phyloP scores from a whole-genome alignment of 768 basidiomycete species.

The Panaeolus papilionaceus region DNA sequence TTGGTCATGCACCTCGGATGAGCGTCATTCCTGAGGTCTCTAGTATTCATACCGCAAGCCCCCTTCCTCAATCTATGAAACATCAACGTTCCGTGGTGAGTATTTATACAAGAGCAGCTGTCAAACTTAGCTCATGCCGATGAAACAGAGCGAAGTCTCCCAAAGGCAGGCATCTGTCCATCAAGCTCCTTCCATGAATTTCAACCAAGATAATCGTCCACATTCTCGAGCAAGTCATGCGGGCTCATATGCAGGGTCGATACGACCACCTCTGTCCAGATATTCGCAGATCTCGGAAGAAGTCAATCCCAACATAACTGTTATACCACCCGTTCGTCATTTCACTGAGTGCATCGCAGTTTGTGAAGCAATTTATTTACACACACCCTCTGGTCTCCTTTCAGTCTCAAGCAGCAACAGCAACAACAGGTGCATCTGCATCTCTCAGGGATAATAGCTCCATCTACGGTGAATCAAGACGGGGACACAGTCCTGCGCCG shows the following conservation, averaged over 20 bases:
- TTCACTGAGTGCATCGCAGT: neutral
- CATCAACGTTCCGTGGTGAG: slow-evolving; percentile 46
- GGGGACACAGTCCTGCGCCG: slow-evolving; percentile 1
- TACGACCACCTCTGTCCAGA: neutral
- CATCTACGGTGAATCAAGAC: neutral
- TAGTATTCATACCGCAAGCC: slow-evolving; percentile 46
- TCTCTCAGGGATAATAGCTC: neutral
- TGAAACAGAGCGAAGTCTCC: neutral
- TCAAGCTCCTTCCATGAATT: neutral
- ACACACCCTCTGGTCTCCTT: slow-evolving; percentile 41
- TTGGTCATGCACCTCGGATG: slow-evolving; percentile 47
- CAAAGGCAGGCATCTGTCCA: neutral
- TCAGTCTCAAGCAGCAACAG: slow-evolving; percentile 17
- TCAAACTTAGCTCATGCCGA: neutral
- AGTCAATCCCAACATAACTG: slow-evolving; percentile 15
- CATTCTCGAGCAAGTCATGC: slow-evolving; percentile 17
- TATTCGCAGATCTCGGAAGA: neutral
- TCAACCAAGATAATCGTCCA: slow-evolving; percentile 12
- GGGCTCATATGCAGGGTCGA: slow-evolving; percentile 3
- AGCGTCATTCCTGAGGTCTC: slow-evolving; percentile 62
- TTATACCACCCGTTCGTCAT: slow-evolving; percentile 21
- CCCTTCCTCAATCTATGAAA: slow-evolving; percentile 35
- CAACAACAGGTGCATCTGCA: slow-evolving; percentile 14
- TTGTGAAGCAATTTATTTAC: neutral
- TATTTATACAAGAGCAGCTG: slow-evolving; percentile 11